Percentiles rank a stretch among this genome's conserved stretches.
Evolutionary conservation across 2,329 filamentous ascomycete species (phyloP).

Genomic region (Byssothecium circinans): DNA sequence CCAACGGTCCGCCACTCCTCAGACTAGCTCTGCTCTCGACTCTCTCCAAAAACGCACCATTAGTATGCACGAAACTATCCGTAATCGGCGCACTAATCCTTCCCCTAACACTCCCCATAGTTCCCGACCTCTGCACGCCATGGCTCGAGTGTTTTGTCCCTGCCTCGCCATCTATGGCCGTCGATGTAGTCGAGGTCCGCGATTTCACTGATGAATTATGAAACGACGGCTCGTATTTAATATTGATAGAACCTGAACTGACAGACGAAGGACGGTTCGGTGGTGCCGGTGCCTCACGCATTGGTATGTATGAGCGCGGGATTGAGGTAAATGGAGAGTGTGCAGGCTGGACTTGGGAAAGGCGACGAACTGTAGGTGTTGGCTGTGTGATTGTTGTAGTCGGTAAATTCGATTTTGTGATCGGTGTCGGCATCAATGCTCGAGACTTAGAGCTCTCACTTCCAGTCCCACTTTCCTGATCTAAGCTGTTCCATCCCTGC

Average conservation of each 20-base stretch:
- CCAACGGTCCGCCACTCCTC: not conserved
- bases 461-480: not conserved
- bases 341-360: constrained; percentile 9
- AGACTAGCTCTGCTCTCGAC: not conserved
- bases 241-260: not conserved
- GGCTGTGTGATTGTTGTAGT: too few relatives aligned
- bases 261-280: not conserved
- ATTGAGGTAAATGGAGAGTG: not conserved
- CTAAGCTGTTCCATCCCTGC: not conserved
- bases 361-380: not conserved
- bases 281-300: constrained; percentile 3
- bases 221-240: not conserved
- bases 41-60: constrained; percentile 7
- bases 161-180: not conserved
- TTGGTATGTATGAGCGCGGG: constrained; percentile 3
- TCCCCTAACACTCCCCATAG: not conserved
- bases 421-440: too few relatives aligned
- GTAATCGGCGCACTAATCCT: constrained; percentile 4
- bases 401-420: not conserved
- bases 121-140: too few relatives aligned
- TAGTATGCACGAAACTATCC: constrained; percentile 5
- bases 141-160: not conserved
- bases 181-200: not conserved
- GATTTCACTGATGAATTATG: not conserved
- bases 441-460: not conserved